Evolutionary conservation across 139 green algal genomes (phyloP).

Genomic region (Chara braunii): DNA sequence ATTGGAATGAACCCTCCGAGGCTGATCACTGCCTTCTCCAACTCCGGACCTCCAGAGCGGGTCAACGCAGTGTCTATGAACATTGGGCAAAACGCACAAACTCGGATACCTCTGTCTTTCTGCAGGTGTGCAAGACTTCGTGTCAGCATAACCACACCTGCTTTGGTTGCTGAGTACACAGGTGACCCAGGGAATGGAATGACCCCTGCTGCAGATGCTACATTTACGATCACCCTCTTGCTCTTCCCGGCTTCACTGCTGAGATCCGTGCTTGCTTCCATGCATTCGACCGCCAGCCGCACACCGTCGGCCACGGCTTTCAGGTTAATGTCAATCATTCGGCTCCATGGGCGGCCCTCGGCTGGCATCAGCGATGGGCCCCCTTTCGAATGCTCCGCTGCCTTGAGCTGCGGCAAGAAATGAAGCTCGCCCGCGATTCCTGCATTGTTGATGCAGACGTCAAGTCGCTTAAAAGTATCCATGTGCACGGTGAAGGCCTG

Average conservation of each 20-base stretch:
- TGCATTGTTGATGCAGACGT: conserved; percentile 44
- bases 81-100: conserved; percentile 36
- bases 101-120: conserved; percentile 12
- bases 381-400: too few relatives aligned
- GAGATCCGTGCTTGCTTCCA: too few relatives aligned
- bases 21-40: too few relatives aligned
- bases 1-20: conserved; percentile 39
- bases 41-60: too few relatives aligned
- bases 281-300: conserved; percentile 23
- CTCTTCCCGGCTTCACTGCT: neutral
- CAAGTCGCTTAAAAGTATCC: conserved; percentile 14
- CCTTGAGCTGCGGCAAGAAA: too few relatives aligned
- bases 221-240: conserved; percentile 33
- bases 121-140: conserved; percentile 23
- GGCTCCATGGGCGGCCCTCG: conserved; percentile 11
- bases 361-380: too few relatives aligned
- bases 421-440: conserved; percentile 38
- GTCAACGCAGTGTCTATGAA: conserved; percentile 24
- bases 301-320: conserved; percentile 39
- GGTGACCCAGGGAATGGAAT: conserved; percentile 18
- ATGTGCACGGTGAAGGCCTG: conserved; percentile 30
- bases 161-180: conserved; percentile 42
- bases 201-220: conserved; percentile 42
- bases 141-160: conserved; percentile 41
- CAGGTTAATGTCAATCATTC: conserved; percentile 36